Conservation (phyloP, 108 stramenopile species). For the Stephanodiscus minutulus region DNA sequence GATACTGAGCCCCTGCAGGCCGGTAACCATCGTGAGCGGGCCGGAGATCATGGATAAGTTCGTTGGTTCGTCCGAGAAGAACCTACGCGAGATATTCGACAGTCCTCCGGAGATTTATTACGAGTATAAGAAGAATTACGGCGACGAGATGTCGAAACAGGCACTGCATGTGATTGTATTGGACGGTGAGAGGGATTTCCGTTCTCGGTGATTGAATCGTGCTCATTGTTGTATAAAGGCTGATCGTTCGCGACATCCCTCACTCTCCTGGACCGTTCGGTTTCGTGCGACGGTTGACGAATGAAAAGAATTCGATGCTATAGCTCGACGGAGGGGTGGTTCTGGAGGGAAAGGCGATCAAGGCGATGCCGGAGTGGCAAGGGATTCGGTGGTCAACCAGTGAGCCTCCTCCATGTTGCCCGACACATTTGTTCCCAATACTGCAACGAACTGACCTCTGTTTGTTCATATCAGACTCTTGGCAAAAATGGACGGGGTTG, state of each 20-base stretch:
- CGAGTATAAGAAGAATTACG: slow-evolving; percentile 62
- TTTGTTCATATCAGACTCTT: slow-evolving; percentile 50
- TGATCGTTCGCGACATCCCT: not conserved
- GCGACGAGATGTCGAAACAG: slow-evolving; percentile 51
- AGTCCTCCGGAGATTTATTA: slow-evolving; percentile 80
- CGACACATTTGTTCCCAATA: slow-evolving; percentile 8
- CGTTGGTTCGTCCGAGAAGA: slow-evolving; percentile 85
- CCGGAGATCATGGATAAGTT: slow-evolving; percentile 90
- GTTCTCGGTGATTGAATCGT: not conserved
- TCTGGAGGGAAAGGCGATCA: slow-evolving; percentile 71
- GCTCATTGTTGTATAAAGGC: not conserved
- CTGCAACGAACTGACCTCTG: slow-evolving; percentile 21
- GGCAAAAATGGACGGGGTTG: slow-evolving; percentile 95
- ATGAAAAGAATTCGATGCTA: slow-evolving; percentile 88
- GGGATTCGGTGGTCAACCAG: slow-evolving; percentile 74
- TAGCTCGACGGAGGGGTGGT: slow-evolving; percentile 81
- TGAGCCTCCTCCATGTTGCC: not conserved
- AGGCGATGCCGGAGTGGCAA: slow-evolving; percentile 92
- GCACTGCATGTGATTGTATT: slow-evolving; percentile 82
- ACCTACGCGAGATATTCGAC: slow-evolving; percentile 82
- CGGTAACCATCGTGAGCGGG: slow-evolving; percentile 84
- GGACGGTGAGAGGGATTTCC: slow-evolving; percentile 47
- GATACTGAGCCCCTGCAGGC: slow-evolving; percentile 74
- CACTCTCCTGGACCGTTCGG: not conserved
- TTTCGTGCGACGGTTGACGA: not conserved